Conservation (phyloP, 2,329 filamentous ascomycete species). For the Chrysosphaeria jannelii region DNA sequence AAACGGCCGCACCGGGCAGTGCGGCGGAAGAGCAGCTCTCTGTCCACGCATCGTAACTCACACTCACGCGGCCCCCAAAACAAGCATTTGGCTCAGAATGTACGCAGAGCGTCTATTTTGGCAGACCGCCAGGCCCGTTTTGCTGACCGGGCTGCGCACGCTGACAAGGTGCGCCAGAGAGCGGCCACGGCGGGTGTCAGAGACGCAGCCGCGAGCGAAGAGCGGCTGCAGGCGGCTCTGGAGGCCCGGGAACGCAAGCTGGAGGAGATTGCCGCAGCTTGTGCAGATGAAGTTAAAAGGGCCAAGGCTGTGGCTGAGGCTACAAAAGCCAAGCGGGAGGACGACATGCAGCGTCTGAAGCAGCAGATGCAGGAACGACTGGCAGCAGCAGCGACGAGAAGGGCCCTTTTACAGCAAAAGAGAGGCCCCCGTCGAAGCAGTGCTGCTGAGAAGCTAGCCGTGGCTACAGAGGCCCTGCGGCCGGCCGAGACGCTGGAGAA, state of each 20-base stretch:
- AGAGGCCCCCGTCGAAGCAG: too few relatives aligned
- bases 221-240: constrained; percentile 46
- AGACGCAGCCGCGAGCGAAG: constrained; percentile 36
- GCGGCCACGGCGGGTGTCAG: constrained; percentile 37
- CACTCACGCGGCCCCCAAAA: constrained; percentile 42
- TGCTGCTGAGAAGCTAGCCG: too few relatives aligned
- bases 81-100: constrained; percentile 48
- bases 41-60: too few relatives aligned
- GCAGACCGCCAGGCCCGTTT: constrained; percentile 54
- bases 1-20: too few relatives aligned
- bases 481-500: too few relatives aligned
- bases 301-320: constrained; percentile 60
- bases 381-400: too few relatives aligned
- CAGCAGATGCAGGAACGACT: constrained; percentile 53
- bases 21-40: too few relatives aligned
- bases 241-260: constrained; percentile 53
- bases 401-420: too few relatives aligned
- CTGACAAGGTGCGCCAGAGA: constrained; percentile 51
- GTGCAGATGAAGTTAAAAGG: constrained; percentile 55
- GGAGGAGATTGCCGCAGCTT: constrained; percentile 52
- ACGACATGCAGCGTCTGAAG: constrained; percentile 36
- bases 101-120: constrained; percentile 51
- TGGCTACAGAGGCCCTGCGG: too few relatives aligned
- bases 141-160: constrained; percentile 53
- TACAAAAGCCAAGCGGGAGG: constrained; percentile 53